Base-by-base conservation (phyloP, 1,284 basidiomycete genomes). In the Coriolopsis trogii region DNA sequence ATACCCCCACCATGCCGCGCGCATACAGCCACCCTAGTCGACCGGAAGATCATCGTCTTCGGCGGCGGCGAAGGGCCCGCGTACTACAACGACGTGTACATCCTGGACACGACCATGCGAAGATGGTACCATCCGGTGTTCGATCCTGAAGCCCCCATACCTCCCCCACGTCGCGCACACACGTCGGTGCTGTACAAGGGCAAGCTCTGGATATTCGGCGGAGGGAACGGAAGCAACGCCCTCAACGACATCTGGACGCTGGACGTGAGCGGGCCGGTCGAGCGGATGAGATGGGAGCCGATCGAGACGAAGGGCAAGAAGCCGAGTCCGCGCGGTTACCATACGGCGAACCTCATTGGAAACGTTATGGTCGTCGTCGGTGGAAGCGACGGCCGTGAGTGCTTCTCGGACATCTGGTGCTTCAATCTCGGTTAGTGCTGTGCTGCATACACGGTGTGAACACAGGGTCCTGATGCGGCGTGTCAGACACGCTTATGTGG, bases 191-290 rank as follows among this genome's bases (percentile, higher is more conserved):
- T 85, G 28, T 87, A 92, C 65, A 76, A 79, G 37, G 79, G 82
- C 49, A 87, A 83, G 63, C 79, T 97, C 0, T 91, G 91, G 75
- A 74, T 97, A 3, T 97, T 97, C 65, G 94, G 94, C 4, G 94
- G 95, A 18, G 95, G 94, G 3, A 95, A 95, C 56, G 94, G 94
- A 0, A 79, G 89, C 69, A 85, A 83, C 16, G 94, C 94, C 1
- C 76, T 97, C 55, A 93, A 94, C 64, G 94, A 97, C 67, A 76
- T 96, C 6, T 95, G 93, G 92, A 84, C 87, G 15, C 75, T 96
- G 13, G 93, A 95, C 56, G 80, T 90, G 1, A 62, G 65, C 24
- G 68, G 68, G 3, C 66, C 74, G 46, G 64, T 72, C n/a, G 71
- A 75, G 29, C 72, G 73, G 44, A 73, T 88, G 77, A 73, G 76